Evolutionary conservation across 1,139 yeast species (phyloP).

Genomic region (Pichia sp.): DNA sequence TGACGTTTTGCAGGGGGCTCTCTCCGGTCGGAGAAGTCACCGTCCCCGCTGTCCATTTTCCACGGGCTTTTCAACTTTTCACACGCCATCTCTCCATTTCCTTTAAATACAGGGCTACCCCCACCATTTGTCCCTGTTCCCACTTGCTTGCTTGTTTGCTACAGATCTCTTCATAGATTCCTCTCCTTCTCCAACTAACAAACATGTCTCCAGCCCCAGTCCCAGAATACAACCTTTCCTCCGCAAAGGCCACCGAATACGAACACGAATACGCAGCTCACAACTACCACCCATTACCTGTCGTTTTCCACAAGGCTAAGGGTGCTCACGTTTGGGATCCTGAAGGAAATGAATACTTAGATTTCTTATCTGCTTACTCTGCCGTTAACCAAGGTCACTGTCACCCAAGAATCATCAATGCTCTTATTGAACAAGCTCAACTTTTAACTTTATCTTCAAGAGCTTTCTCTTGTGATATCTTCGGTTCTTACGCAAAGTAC

Average conservation of each 20-base stretch:
- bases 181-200: too few relatives aligned
- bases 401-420: constrained; percentile 87
- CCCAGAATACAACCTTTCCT: constrained; percentile 49
- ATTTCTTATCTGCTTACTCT: constrained; percentile 89
- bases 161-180: too few relatives aligned
- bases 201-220: constrained; percentile 15
- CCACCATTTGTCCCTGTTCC: too few relatives aligned
- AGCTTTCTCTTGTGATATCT: constrained; percentile 89
- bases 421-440: constrained; percentile 85
- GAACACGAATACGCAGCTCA: constrained; percentile 90
- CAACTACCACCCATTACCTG: constrained; percentile 96
- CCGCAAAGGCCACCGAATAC: constrained; percentile 62
- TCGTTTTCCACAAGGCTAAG: constrained; percentile 78
- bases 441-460: constrained; percentile 84
- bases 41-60: not conserved
- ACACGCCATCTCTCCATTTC: too few relatives aligned
- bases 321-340: constrained; percentile 99
- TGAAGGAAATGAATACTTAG: constrained; percentile 86
- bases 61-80: not conserved
- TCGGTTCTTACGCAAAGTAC: constrained; percentile 85
- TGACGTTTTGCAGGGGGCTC: constrained; percentile 1
- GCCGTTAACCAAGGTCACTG: constrained; percentile 99
- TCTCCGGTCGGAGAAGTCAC: too few relatives aligned
- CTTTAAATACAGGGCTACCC: not conserved
- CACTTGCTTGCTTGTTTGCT: too few relatives aligned